Percentiles rank a stretch among this genome's conserved stretches.
Evolutionary conservation across 768 basidiomycete genomes (phyloP).

Genomic region (Xanthoconium purpureum): DNA sequence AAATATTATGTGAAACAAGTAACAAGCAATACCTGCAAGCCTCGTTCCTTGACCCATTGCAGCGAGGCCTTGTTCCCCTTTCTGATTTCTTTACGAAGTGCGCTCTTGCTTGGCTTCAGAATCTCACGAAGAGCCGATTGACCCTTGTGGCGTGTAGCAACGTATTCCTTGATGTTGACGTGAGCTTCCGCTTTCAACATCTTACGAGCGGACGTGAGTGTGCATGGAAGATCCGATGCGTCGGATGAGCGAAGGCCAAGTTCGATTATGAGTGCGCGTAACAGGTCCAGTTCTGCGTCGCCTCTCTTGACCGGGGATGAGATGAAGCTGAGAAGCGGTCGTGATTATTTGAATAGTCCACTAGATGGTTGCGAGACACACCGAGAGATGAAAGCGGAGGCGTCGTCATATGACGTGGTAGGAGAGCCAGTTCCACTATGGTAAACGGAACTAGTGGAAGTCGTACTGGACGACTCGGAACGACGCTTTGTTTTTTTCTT

Average conservation of each 20-base stretch:
- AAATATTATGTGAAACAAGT: constrained; percentile 38
- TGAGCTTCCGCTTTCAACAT: constrained; percentile 65
- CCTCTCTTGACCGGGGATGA: constrained; percentile 15
- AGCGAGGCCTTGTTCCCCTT: constrained; percentile 46
- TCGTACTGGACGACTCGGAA: neutral
- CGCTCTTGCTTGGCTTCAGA: constrained; percentile 59
- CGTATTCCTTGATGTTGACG: constrained; percentile 71
- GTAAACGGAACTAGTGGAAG: constrained; percentile 8
- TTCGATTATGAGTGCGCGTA: constrained; percentile 75
- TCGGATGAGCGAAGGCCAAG: constrained; percentile 55
- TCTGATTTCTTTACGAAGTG: constrained; percentile 61
- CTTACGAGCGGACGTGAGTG: constrained; percentile 64
- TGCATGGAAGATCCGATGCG: constrained; percentile 47
- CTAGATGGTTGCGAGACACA: constrained; percentile 2
- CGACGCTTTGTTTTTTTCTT: constrained; percentile 3
- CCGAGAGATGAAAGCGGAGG: constrained; percentile 28
- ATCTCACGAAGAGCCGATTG: constrained; percentile 56
- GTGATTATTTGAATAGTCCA: neutral
- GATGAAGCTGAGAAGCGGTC: constrained; percentile 18
- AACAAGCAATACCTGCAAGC: constrained; percentile 62
- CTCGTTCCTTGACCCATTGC: constrained; percentile 61
- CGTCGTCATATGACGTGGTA: constrained; percentile 23
- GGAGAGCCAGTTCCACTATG: constrained; percentile 11
- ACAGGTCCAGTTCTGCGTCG: constrained; percentile 47
- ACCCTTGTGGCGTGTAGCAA: constrained; percentile 62